Base-by-base conservation (phyloP, 1,284 basidiomycete species). In the Ganoderma sp. region DNA sequence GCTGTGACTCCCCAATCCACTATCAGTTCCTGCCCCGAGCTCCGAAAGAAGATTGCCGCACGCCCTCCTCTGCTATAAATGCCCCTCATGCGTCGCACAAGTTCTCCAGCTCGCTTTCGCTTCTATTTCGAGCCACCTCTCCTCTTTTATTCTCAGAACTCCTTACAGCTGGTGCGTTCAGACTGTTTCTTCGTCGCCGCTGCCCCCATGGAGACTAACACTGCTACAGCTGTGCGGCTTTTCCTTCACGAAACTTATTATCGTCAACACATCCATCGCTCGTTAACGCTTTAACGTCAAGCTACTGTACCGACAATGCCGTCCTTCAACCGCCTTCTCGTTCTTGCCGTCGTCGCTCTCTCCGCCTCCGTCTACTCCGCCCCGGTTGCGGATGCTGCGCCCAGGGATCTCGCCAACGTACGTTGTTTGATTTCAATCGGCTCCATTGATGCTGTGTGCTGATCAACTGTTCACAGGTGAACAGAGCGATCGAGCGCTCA, bases 181-280 rank as follows among this genome's bases (percentile, higher is more conserved):
- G 15, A 34, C 32, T 10, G 17, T 32, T 9, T 34, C 3, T 14
- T 17, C 14, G 12, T 56, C 28, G 12, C 8, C 52, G 5, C 6
- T 34, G 8, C 52, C 22, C 12, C 25, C 5, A 25, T 58, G 28
- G n/a, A 59, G 5, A 14, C 41, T 59, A 34, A 56, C 28, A 7
- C 19, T 34, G 10, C 14, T 15, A 22, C 58, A 59, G 58, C 58
- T 59, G 58, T 42, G 58, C 58, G 58, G 58, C 58, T 59, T 59
- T 42, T 59, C 34, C 41, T 59, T 41, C 41, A 59, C 58, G 17
- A 59, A 17, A 28, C 34, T 34, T 22, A 17, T 22, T 41, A 42
- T 34, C 58, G 37, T 37, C 37, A 39, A 39, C 22, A 37, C 34
- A 41, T 39, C 37, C 58, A 41, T 59, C 19, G 37, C n/a, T 41